Evolutionary conservation across 208 protist genomes (phyloP), one percentile per base, ranked within the genome.

Genomic region (Leishmania mexicana): DNA sequence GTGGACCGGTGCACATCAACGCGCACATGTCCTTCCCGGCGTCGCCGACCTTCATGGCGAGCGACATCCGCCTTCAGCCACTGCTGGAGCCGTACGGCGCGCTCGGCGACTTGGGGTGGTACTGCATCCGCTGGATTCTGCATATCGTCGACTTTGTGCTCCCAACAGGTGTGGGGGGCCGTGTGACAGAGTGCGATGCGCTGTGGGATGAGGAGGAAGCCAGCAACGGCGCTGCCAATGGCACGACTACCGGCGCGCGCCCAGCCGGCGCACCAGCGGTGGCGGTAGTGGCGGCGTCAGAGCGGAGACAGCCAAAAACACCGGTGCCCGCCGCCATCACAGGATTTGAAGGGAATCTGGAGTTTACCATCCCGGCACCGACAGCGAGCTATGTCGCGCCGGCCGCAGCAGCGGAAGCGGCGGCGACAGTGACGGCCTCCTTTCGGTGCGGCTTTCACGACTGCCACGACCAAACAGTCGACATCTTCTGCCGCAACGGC

Each of bases 41-140:
- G 21, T 88, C 87, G 24, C 84, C 86, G 62, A 80, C 81, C n/a
- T 94, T 94, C 73, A 79, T 92, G 54, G 65, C 83, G 7, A 87
- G 75, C 54, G 91, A 94, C 81, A 94, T 96, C 81, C 91, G 91
- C 67, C 45, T 94, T 35, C 84, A 94, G 70, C 84, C 86, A 40
- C 70, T 76, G 38, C 75, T 94, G 75, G 91, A 95, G 84, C 89
- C 91, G 51, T 80, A 90, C n/a, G 91, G 93, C 35, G 90, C 87
- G 7, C 83, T 96, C 21, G 91, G 93, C 19, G 91, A 96, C 76
- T 78, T 93, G 79, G 93, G 93, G 13, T 96, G 93, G 93, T 95
- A 96, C 85, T 91, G 88, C 78, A 88, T 96, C 31, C 90, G 93
- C 49, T 88, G 86, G 84, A 89, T 93, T 45, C 78, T 95, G 78